A percentile compares a stretch with the other conserved stretches of the same genome.
These are phyloP conservation scores for Trametes maxima DNA, from an alignment of 768 basidiomycete species.

Conservation along the genomic window DNA sequence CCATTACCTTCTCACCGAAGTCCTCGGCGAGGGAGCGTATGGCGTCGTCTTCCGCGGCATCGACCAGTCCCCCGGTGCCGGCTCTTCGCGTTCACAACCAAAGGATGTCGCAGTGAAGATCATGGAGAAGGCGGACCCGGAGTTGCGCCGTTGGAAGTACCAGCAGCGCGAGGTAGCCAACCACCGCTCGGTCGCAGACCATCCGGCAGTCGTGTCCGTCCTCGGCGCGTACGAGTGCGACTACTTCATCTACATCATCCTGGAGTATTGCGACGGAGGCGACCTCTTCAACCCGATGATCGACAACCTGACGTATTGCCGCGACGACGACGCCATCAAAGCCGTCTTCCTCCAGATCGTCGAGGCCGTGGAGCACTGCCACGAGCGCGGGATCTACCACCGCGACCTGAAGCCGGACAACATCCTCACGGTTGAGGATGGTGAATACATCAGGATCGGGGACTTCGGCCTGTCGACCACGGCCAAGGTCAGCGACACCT, in stretches of 20 bases:
- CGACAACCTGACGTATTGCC: constrained; percentile 36
- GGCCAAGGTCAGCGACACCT: constrained; percentile 21
- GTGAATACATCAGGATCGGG: constrained; percentile 43
- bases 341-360: constrained; percentile 56
- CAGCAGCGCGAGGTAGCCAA: constrained; percentile 62
- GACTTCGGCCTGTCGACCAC: constrained; percentile 44
- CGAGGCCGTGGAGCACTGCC: constrained; percentile 55
- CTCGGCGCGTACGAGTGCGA: constrained; percentile 65
- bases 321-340: constrained; percentile 49
- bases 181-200: constrained; percentile 55
- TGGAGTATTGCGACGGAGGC: constrained; percentile 48
- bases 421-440: constrained; percentile 45
- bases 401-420: constrained; percentile 63
- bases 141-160: constrained; percentile 15
- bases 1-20: constrained; percentile 26
- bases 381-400: constrained; percentile 53
- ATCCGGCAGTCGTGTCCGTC: constrained; percentile 70
- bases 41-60: constrained; percentile 34
- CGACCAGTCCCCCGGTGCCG: constrained; percentile 3
- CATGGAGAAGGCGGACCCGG: constrained; percentile 23
- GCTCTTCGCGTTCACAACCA: constrained; percentile 18
- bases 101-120: constrained; percentile 32
- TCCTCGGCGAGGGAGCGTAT: constrained; percentile 31
- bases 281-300: constrained; percentile 53
- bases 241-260: constrained; percentile 66